Base-by-base conservation (phyloP, 1,284 basidiomycete genomes). In the Apiotrichum laibachii region DNA sequence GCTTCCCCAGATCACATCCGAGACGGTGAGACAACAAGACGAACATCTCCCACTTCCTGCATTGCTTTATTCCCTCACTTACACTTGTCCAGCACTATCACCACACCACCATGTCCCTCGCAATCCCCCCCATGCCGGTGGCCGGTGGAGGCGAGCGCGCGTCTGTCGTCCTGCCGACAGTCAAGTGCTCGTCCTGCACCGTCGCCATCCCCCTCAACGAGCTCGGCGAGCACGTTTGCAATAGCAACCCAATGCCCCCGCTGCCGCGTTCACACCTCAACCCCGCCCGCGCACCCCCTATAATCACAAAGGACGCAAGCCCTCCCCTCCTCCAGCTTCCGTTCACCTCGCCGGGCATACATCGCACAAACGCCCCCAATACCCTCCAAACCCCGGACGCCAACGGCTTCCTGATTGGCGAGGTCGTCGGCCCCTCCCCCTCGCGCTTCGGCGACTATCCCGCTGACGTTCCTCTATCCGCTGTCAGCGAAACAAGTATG, bases 181-280 rank as follows among this genome's bases (percentile, higher is more conserved):
- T 92, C 61, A 92, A 88, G 72, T 93, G 90, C 76, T 89, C 89
- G 4, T 86, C 80, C 43, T 93, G 90, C 74, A 78, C 80, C 65
- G 78, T 80, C 34, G 84, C 83, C 3, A 88, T 92, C 42, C 84
- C 86, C 37, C 81, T 92, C 52, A 79, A 81, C 53, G 81, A 85
- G 37, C 85, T 92, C 43, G 85, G 85, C 48, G 87, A 89, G 61
- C 90, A 92, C 73, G 80, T 85, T 68, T 92, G 90, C 56, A n/a
- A 33, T 68, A 65, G 22, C 64, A 68, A 19, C 15, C 26, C 44
- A 16, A 26, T 47, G 10, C 72, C 72, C 5, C 71, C 72, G 10
- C 70, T 69, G 68, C 53, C 72, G 70, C 15, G 70, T 71, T 63
- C 73, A 70, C 56, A 70, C 69, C 10, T 10, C 12, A 11, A 37